Evolutionary conservation across 2,329 filamentous ascomycete species (phyloP).

Genomic region (Magnaporthiopsis rhizophila): DNA sequence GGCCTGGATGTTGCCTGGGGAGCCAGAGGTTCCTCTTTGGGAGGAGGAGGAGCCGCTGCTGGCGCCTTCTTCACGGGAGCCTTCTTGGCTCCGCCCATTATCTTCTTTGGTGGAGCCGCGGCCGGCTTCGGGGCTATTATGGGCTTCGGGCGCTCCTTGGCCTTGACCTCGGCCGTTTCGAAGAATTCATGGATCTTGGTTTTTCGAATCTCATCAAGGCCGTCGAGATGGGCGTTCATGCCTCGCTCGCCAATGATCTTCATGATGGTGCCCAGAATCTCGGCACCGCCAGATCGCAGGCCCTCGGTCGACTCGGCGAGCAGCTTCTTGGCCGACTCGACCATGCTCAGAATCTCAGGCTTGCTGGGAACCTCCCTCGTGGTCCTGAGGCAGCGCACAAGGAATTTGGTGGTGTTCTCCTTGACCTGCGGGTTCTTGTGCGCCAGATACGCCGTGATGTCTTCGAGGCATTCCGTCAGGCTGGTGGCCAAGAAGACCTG

Average conservation of each 20-base stretch:
- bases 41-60: conserved; percentile 32
- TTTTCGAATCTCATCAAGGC: conserved; percentile 91
- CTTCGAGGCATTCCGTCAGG: conserved; percentile 82
- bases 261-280: conserved; percentile 90
- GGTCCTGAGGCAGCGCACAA: conserved; percentile 78
- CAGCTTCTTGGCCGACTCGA: conserved; percentile 84
- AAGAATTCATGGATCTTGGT: conserved; percentile 91
- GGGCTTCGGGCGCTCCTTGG: conserved; percentile 87
- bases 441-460: conserved; percentile 73
- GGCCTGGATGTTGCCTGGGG: conserved; percentile 49
- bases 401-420: conserved; percentile 86
- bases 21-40: conserved; percentile 45
- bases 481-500: conserved; percentile 56
- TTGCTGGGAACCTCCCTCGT: conserved; percentile 80
- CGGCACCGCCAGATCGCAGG: conserved; percentile 80
- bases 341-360: conserved; percentile 73
- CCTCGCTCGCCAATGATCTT: conserved; percentile 96
- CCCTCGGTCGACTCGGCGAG: conserved; percentile 82
- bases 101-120: conserved; percentile 39
- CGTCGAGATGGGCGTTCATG: conserved; percentile 88
- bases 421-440: conserved; percentile 99
- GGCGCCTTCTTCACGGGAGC: conserved; percentile 36
- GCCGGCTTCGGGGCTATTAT: conserved; percentile 42
- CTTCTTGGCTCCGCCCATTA: conserved; percentile 39
- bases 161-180: conserved; percentile 74